Conservation (phyloP, 805 yeast genomes). For the Clavispora vitiphila region DNA sequence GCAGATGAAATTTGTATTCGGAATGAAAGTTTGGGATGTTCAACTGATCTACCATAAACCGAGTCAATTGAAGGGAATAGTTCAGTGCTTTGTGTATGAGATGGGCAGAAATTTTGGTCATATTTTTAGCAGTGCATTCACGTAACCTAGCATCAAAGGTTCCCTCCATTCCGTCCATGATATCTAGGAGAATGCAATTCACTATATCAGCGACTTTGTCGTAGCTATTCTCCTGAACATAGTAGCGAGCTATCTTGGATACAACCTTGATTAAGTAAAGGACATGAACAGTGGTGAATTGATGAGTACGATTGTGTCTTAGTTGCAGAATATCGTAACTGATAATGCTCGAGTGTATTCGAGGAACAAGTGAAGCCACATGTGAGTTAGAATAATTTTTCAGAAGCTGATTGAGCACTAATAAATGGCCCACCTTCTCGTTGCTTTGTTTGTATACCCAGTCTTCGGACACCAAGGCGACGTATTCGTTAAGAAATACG, state of each 20-base stretch:
- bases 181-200: slow-evolving; percentile 39
- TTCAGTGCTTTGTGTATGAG: slow-evolving; percentile 30
- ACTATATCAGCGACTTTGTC: slow-evolving; percentile 45
- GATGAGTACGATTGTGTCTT: not conserved
- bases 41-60: slow-evolving; percentile 27
- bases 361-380: not conserved
- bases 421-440: slow-evolving; percentile 33
- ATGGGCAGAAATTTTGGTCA: slow-evolving; percentile 44
- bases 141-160: slow-evolving; percentile 52
- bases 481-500: slow-evolving; percentile 15
- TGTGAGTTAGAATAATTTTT: slow-evolving; percentile 17
- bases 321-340: slow-evolving; percentile 4
- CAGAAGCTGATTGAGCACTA: slow-evolving; percentile 35
- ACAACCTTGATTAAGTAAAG: slow-evolving; percentile 30
- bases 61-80: slow-evolving; percentile 40
- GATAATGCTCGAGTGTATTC: slow-evolving; percentile 4
- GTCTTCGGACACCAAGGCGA: slow-evolving; percentile 2
- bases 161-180: slow-evolving; percentile 31
- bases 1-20: not conserved
- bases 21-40: slow-evolving; percentile 16
- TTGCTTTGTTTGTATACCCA: slow-evolving; percentile 14
- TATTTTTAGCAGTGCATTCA: slow-evolving; percentile 61
- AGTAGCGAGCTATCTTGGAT: slow-evolving; percentile 31
- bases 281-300: slow-evolving; percentile 15
- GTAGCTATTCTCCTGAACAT: slow-evolving; percentile 22